These are phyloP conservation scores for Lotus japonicus DNA, from an alignment of 306 rosid species.

Conservation along the genomic window DNA sequence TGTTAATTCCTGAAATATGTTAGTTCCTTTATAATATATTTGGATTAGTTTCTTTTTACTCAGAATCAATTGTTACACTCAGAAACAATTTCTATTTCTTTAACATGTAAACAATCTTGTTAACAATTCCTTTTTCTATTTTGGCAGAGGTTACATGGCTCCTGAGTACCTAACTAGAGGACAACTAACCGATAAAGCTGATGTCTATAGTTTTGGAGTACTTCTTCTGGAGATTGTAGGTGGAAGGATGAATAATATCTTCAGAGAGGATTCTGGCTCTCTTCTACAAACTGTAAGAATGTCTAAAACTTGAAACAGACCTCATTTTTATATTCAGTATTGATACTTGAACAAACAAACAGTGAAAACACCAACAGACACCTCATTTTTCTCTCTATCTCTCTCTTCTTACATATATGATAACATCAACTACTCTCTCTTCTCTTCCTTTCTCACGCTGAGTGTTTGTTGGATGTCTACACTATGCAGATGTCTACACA, in stretches of 20 bases:
- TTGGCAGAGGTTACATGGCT: constrained; percentile 81
- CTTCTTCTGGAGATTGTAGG: constrained; percentile 72
- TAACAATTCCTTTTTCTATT: neutral
- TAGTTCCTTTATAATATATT: neutral
- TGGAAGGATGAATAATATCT: constrained; percentile 63
- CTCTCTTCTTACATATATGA: too few species aligned
- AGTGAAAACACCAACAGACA: too few species aligned
- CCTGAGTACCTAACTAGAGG: constrained; percentile 86
- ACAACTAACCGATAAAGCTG: constrained; percentile 84
- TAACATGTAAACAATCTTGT: neutral
- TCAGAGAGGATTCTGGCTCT: constrained; percentile 49
- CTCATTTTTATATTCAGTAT: neutral
- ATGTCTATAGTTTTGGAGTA: constrained; percentile 76
- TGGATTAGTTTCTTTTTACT: too few species aligned
- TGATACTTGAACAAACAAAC: too few species aligned
- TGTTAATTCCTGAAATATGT: neutral
- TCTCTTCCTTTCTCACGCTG: too few species aligned
- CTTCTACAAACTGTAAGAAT: constrained; percentile 64
- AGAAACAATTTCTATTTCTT: too few species aligned
- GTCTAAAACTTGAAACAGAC: neutral
- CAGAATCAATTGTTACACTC: too few species aligned
- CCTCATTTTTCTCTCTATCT: too few species aligned
- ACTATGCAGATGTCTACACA: too few species aligned
- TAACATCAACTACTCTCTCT: too few species aligned
- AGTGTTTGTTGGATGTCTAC: too few species aligned